Percentiles rank a stretch among this genome's conserved stretches.
Conservation (phyloP, 164 flowering plant genomes). For the Euptelea pleiosperma region DNA sequence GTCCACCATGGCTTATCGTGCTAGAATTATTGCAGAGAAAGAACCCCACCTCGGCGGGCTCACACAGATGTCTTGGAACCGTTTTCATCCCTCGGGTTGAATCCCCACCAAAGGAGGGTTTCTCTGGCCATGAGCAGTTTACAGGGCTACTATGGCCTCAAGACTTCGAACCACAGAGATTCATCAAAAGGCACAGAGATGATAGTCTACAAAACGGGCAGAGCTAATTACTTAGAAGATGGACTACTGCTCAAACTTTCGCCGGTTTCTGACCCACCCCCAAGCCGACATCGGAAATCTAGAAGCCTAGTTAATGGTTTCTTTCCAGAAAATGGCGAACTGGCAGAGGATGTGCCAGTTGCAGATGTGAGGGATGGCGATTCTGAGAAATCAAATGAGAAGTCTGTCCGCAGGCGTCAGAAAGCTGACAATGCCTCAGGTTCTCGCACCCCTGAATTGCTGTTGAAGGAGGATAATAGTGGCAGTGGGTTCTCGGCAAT, state of each 20-base stretch:
- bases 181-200: slow-evolving; percentile 50
- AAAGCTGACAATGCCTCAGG: slow-evolving; percentile 45
- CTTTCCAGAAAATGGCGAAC: slow-evolving; percentile 30
- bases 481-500: slow-evolving; percentile 48
- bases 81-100: slow-evolving; percentile 58
- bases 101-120: slow-evolving; percentile 35
- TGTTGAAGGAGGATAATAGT: slow-evolving; percentile 54
- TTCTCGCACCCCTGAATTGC: slow-evolving; percentile 37
- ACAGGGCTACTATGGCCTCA: slow-evolving; percentile 75
- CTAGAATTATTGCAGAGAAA: slow-evolving; percentile 11
- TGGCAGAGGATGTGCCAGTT: slow-evolving; percentile 18
- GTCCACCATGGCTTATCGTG: slow-evolving; percentile 5
- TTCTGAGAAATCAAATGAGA: slow-evolving; percentile 41
- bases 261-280: slow-evolving; percentile 28
- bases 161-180: slow-evolving; percentile 20
- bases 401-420: slow-evolving; percentile 56
- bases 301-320: slow-evolving; percentile 54
- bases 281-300: slow-evolving; percentile 46
- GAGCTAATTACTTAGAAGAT: slow-evolving; percentile 39
- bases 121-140: slow-evolving; percentile 78
- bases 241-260: slow-evolving; percentile 27
- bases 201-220: slow-evolving; percentile 42
- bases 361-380: slow-evolving; percentile 28
- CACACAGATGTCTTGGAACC: slow-evolving; percentile 52
- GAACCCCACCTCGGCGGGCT: slow-evolving; percentile 23